A percentile compares a stretch with the other conserved stretches of the same genome.
phyloP scores from a whole-genome alignment of 768 basidiomycete species.

The Exidia glandulosa region DNA sequence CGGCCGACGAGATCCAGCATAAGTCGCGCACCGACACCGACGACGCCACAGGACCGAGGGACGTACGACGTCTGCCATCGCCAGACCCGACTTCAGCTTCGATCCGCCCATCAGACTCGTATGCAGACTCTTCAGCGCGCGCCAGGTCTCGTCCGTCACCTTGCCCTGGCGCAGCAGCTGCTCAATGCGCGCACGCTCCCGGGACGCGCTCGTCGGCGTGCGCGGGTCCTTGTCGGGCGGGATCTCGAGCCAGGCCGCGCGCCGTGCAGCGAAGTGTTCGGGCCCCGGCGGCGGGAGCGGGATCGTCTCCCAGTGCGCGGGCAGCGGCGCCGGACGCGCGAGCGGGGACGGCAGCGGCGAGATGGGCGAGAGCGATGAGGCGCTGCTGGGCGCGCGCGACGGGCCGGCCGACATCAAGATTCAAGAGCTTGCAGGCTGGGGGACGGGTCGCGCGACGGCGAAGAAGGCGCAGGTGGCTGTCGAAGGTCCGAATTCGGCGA shows the following conservation, averaged over 20 bases:
- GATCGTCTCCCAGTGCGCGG: not conserved
- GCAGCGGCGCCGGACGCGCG: not conserved
- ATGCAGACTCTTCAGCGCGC: slow-evolving; percentile 49
- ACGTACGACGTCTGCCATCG: slow-evolving; percentile 54
- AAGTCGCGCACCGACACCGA: slow-evolving; percentile 3
- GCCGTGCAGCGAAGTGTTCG: slow-evolving; percentile 49
- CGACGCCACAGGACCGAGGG: no score
- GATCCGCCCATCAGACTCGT: slow-evolving; percentile 48
- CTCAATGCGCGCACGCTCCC: slow-evolving; percentile 25
- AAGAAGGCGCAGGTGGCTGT: no score
- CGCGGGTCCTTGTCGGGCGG: slow-evolving; percentile 13
- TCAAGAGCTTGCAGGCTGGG: no score
- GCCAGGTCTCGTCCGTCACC: slow-evolving; percentile 44
- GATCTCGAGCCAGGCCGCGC: slow-evolving; percentile 47
- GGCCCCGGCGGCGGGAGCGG: slow-evolving; percentile 52
- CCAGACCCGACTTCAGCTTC: slow-evolving; percentile 46
- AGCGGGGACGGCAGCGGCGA: not conserved
- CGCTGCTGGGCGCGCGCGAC: not conserved
- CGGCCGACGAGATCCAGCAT: slow-evolving; percentile 8
- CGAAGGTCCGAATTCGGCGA: no score
- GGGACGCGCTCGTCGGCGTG: slow-evolving; percentile 25
- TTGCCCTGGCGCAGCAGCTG: slow-evolving; percentile 37
- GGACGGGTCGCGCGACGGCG: no score
- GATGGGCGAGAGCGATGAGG: not conserved
- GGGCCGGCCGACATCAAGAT: not conserved